phyloP scores from a whole-genome alignment of 2,329 filamentous ascomycete genomes.

The Blumeria graminis region DNA sequence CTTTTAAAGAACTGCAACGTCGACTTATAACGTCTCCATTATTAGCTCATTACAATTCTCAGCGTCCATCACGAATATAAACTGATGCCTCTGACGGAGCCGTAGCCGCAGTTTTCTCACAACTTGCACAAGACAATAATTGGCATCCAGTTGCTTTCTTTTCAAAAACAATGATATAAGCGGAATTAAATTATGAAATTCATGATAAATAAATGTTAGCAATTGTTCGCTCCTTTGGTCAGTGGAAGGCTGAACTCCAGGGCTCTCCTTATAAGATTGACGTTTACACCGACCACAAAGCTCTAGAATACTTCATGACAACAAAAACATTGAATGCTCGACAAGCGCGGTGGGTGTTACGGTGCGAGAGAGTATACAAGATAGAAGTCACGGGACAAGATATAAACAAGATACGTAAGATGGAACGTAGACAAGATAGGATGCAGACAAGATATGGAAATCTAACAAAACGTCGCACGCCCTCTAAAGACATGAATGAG shows the following conservation, averaged over 20 bases:
- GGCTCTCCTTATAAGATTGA: not conserved
- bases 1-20: not conserved
- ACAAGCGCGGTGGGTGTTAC: not conserved
- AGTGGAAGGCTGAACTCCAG: not conserved
- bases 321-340: not conserved
- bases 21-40: not conserved
- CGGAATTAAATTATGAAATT: not conserved
- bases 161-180: not conserved
- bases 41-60: not conserved
- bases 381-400: too few relatives aligned
- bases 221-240: not conserved
- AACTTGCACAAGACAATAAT: not conserved
- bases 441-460: too few relatives aligned
- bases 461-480: too few relatives aligned
- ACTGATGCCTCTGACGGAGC: not conserved
- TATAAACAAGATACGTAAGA: too few relatives aligned
- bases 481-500: too few relatives aligned
- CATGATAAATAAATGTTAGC: constrained; percentile 1
- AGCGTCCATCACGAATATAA: not conserved
- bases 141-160: not conserved
- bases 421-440: too few relatives aligned
- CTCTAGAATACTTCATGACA: not conserved
- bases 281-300: not conserved
- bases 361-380: too few relatives aligned
- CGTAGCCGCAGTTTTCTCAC: not conserved